Percentiles rank a stretch among this genome's conserved stretches.
Conservation (phyloP, 768 basidiomycete species). For the Fomitopsis pulvina region DNA sequence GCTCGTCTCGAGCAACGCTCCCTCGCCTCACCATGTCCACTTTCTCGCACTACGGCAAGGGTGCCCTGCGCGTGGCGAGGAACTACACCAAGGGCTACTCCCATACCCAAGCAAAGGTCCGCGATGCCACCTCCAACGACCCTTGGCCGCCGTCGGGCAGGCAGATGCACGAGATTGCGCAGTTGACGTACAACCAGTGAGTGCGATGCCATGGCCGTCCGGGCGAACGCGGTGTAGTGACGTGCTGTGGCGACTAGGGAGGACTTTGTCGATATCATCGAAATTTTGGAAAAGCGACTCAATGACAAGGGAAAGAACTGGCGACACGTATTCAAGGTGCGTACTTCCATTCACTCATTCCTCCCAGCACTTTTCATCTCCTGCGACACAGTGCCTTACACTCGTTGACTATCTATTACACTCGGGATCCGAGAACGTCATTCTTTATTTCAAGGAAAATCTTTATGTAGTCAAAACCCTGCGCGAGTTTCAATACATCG, state of each 20-base stretch:
- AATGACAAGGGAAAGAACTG: conserved; percentile 99
- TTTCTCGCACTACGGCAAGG: conserved; percentile 79
- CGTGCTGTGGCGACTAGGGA: conserved; percentile 42
- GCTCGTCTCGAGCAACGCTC: too few species aligned
- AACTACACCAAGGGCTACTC: conserved; percentile 97
- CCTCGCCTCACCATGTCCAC: too few species aligned
- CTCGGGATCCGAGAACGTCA: conserved; percentile 95
- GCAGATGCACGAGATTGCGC: conserved; percentile 99
- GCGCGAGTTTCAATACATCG: conserved; percentile 95
- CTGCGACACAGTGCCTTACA: conserved; percentile 87
- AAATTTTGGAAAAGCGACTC: conserved; percentile 97
- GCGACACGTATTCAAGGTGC: conserved; percentile 99
- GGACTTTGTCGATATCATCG: conserved; percentile 99
- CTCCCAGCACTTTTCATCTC: too few species aligned
- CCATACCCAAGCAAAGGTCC: conserved; percentile 90
- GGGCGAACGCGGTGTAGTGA: neutral
- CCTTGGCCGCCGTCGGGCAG: conserved; percentile 97
- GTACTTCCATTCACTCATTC: too few species aligned
- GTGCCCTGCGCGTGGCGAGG: conserved; percentile 82
- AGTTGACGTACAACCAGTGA: conserved; percentile 95
- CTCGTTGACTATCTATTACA: conserved; percentile 95
- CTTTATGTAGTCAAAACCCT: conserved; percentile 97
- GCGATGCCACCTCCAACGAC: conserved; percentile 96
- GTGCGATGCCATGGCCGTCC: conserved; percentile 23
- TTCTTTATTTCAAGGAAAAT: conserved; percentile 97